Evolutionary conservation across 352 stramenopile species (phyloP).

Genomic region (Aphanomyces euteiches): DNA sequence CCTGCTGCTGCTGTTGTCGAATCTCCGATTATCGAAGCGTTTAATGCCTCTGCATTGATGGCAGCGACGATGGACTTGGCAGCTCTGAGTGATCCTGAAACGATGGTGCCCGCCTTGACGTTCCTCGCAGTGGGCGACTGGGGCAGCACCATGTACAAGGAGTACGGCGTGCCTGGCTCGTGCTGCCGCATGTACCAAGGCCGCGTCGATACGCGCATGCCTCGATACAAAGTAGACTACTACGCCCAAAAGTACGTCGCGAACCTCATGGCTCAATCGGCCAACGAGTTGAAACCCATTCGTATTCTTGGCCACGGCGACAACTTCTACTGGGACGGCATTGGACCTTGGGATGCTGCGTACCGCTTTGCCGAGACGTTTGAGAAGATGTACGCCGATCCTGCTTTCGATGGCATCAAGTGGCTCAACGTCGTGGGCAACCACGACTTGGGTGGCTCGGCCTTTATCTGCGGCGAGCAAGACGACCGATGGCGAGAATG

Average conservation of each 20-base stretch:
- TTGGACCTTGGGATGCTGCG: slow-evolving; percentile 47
- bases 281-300: slow-evolving; percentile 33
- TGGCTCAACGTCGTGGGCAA: slow-evolving; percentile 78
- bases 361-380: slow-evolving; percentile 68
- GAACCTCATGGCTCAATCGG: slow-evolving; percentile 38
- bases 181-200: slow-evolving; percentile 38
- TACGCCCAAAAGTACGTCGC: slow-evolving; percentile 47
- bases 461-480: slow-evolving; percentile 56
- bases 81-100: slow-evolving; percentile 10
- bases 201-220: slow-evolving; percentile 17
- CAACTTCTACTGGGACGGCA: slow-evolving; percentile 75
- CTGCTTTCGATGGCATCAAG: slow-evolving; percentile 50
- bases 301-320: slow-evolving; percentile 51
- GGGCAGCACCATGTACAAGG: slow-evolving; percentile 40
- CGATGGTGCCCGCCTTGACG: slow-evolving; percentile 32
- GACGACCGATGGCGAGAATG: slow-evolving; percentile 44
- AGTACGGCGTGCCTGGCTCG: slow-evolving; percentile 37
- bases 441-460: slow-evolving; percentile 76
- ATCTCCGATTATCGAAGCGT: no score
- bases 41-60: no score
- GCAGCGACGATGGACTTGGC: no score
- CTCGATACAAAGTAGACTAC: slow-evolving; percentile 35
- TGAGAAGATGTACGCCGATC: slow-evolving; percentile 55
- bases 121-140: slow-evolving; percentile 49
- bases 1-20: no score